Evolutionary conservation across 495 filamentous ascomycete species (phyloP).

Genomic region (Aspergillus carlsbadensis): DNA sequence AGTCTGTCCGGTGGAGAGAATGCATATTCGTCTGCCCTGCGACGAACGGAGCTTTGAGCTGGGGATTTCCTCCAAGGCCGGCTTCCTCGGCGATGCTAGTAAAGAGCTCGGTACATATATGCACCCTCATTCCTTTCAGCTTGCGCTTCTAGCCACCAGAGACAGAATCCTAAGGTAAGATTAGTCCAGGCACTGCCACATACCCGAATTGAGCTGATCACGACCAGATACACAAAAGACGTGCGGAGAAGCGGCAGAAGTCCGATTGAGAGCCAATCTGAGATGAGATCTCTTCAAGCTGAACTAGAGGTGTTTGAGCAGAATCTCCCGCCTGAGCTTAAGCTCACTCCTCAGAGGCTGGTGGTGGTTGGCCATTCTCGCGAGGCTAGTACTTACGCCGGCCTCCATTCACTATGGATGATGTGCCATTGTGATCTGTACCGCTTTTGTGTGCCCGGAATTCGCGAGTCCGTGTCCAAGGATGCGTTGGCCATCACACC

Average conservation of each 20-base stretch:
- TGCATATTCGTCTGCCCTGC: background rate
- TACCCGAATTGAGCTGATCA: background rate
- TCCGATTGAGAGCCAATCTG: background rate
- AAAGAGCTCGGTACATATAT: background rate
- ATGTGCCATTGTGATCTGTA: conserved; percentile 5
- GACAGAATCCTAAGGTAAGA: background rate
- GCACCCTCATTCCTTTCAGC: background rate
- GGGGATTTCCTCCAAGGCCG: background rate
- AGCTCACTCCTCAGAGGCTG: background rate
- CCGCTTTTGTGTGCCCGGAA: conserved; percentile 5
- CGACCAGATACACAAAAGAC: background rate
- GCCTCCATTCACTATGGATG: background rate
- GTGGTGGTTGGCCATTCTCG: background rate
- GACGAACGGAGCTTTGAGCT: conserved; percentile 4
- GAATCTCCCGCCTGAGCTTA: background rate
- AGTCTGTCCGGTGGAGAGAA: conserved; percentile 1
- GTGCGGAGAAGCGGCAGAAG: background rate
- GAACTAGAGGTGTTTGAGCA: background rate
- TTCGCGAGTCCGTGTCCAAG: background rate
- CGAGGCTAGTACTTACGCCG: background rate
- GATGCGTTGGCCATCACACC: background rate
- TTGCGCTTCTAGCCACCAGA: background rate
- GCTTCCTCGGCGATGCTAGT: background rate
- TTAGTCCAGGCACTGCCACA: background rate
- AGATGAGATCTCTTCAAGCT: background rate